Evolutionary conservation across 139 green algal species (phyloP).

Genomic region (Pseudopediastrum boryanum): DNA sequence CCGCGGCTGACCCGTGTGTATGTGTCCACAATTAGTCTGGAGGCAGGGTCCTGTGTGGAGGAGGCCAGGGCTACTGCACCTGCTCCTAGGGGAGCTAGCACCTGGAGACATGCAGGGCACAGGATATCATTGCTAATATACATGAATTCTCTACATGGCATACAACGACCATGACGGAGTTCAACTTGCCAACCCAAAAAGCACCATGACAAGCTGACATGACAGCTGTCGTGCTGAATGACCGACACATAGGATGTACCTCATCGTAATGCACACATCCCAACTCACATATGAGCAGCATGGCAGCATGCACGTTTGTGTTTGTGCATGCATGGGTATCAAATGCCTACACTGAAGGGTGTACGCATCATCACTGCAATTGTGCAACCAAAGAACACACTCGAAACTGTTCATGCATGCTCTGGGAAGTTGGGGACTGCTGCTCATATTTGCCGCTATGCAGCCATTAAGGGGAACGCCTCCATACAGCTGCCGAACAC

Average conservation of each 20-base stretch:
- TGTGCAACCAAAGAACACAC: neutral
- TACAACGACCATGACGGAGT: too few relatives aligned
- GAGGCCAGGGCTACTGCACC: constrained; percentile 58
- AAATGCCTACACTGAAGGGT: too few relatives aligned
- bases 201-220: neutral
- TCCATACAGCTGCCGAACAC: neutral
- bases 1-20: constrained; percentile 47
- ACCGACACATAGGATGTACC: neutral
- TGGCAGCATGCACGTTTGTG: too few relatives aligned
- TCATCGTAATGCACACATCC: neutral
- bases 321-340: too few relatives aligned
- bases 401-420: neutral
- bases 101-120: constrained; percentile 2
- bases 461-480: neutral
- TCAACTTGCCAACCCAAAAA: too few relatives aligned
- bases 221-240: neutral
- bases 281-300: neutral
- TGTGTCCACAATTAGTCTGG: constrained; percentile 74
- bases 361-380: too few relatives aligned
- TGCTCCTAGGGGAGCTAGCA: constrained; percentile 51
- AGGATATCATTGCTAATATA: too few relatives aligned
- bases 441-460: neutral
- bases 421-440: neutral
- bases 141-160: too few relatives aligned
- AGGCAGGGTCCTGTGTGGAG: constrained; percentile 33